phyloP scores from a whole-genome alignment of 805 yeast species.

The Lipomyces sp. region DNA sequence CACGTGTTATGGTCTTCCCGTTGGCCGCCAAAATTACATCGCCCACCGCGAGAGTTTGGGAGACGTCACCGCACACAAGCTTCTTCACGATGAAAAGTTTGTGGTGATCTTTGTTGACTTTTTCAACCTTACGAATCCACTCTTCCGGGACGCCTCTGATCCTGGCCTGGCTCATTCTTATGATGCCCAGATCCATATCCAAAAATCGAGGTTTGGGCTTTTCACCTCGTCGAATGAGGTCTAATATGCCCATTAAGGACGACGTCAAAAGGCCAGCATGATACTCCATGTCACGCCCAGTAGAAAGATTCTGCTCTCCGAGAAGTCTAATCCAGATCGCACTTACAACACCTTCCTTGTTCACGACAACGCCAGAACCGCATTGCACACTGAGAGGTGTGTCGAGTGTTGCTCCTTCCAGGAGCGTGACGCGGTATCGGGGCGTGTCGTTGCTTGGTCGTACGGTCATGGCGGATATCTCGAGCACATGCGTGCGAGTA shows the following conservation, averaged over 20 bases:
- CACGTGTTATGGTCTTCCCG: constrained; percentile 59
- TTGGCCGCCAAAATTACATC: constrained; percentile 75
- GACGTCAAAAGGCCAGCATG: constrained; percentile 75
- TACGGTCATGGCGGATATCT: constrained; percentile 67
- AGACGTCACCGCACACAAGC: constrained; percentile 48
- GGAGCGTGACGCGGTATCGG: constrained; percentile 78
- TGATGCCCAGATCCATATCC: constrained; percentile 72
- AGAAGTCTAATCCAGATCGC: constrained; percentile 83
- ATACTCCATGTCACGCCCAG: constrained; percentile 58
- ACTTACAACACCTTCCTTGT: constrained; percentile 71
- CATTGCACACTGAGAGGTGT: constrained; percentile 70
- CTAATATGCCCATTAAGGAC: constrained; percentile 57
- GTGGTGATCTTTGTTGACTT: constrained; percentile 58
- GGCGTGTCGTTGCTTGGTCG: constrained; percentile 69
- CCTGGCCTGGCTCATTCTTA: constrained; percentile 71
- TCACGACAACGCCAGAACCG: constrained; percentile 73
- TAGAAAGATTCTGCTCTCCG: constrained; percentile 61
- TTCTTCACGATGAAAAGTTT: constrained; percentile 71
- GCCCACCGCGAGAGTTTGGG: constrained; percentile 47
- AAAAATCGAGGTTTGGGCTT: constrained; percentile 60
- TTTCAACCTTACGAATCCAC: constrained; percentile 71
- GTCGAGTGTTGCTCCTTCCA: constrained; percentile 74
- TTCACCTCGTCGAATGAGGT: constrained; percentile 48
- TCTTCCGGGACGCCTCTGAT: constrained; percentile 82
- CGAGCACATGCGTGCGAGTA: constrained; percentile 72